phyloP scores from a whole-genome alignment of 441 rosid genomes.

The Lepidium campestre region DNA sequence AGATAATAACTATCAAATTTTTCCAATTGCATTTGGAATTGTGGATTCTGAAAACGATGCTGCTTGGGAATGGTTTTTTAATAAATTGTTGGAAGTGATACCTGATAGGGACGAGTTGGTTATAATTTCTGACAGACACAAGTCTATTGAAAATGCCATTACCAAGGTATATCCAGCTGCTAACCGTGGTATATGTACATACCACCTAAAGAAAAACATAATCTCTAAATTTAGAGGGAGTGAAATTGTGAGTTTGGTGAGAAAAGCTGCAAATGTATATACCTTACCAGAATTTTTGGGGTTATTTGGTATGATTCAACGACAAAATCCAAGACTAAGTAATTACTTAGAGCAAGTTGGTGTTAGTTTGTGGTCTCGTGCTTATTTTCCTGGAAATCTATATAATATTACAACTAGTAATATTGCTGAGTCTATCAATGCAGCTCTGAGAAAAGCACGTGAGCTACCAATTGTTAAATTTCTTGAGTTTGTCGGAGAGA shows the following conservation, averaged over 20 bases:
- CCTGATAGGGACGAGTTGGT: not conserved
- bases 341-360: not conserved
- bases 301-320: not conserved
- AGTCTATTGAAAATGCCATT: not conserved
- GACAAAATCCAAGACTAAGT: not conserved
- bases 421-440: not conserved
- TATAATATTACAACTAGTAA: not conserved
- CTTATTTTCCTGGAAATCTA: not conserved
- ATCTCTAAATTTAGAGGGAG: not conserved
- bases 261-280: not conserved
- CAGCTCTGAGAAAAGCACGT: not conserved
- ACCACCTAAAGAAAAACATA: not conserved
- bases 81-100: not conserved
- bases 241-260: not conserved
- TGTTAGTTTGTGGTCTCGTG: not conserved
- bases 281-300: not conserved
- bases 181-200: not conserved
- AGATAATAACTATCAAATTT: not conserved
- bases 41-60: not conserved
- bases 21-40: not conserved
- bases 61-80: conserved; percentile 8
- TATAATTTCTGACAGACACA: not conserved
- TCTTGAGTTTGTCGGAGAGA: not conserved
- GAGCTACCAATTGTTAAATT: not conserved
- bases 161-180: not conserved